Base-by-base conservation (phyloP, 1,139 yeast species). In the Pichia sp. region DNA sequence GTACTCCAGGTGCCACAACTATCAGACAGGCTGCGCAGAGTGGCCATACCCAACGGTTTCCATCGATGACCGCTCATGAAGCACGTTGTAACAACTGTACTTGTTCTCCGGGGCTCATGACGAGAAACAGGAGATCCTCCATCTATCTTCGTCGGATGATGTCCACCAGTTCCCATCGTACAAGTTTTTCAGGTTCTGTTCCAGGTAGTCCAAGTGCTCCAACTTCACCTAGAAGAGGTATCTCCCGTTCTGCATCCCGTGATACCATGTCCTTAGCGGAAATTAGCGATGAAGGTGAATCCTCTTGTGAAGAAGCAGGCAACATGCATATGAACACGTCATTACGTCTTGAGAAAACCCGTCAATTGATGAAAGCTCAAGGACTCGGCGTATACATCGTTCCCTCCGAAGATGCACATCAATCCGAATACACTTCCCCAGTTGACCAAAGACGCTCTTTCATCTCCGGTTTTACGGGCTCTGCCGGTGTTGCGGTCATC, bases 371-470 rank as follows among this genome's bases (percentile, higher is more conserved):
- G 88, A 70, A 69, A 32, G 66, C 67, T 35, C 60, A 73, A 47
- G 76, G 75, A 45, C 56, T 91, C 37, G 91, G 82, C 11, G 77
- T 84, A 37, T 91, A 91, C 56, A 68, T 91, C 36, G 74, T 91
- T 9, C 94, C 96, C 12, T 79, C 93, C 29, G 96, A 86, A 59
- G 98, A 91, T 58, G 94, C 83, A 47, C 98, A 91, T 60, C 94
- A 85, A 62, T 77, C 87, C 18, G 97, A 91, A 60, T 91, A 88
- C 52, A 93, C 87, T 16, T 71, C 91, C 1, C 62, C 72, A 3
- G 70, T 73, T 27, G 97, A 91, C 58, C 88, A 85, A 60, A 78
- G 91, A 53, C 71, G 97, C 49, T 74, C 78, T 37, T 88, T 83
- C 49, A 83, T 91, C 33, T 77, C 91, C 19, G 94, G 94, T 0